Base-by-base conservation (phyloP, 192 early-diverging fungal species). In the Coemansia furcata region DNA sequence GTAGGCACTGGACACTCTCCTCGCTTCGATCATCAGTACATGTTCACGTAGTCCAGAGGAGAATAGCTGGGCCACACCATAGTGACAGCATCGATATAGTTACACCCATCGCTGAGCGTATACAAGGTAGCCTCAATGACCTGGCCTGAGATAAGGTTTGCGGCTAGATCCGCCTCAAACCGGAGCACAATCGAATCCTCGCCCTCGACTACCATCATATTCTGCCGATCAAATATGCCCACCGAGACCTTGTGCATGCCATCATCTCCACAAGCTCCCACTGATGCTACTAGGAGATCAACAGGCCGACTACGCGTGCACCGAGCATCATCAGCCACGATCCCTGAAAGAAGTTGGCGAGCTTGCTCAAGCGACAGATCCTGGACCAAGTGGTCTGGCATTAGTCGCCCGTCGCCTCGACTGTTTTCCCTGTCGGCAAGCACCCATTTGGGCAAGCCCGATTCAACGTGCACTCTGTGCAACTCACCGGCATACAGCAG, bases 11-110 rank as follows among this genome's bases (percentile, higher is more conserved):
- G 60, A 40, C 37, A 60, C n/a, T 4, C 36, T 26, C 23, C 32
- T 3, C 14, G n/a, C 26, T 33, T 35, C 12, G 33, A 12, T 33
- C 21, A 19, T 57, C 33, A 72, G 46, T 44, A 66, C 38, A 32
- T 1, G 23, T 62, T 55, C 10, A 74, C 62, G 57, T 77, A 73
- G 43, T 82, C 80, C 39, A 82, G 58, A 14, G 76, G 76, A 36
- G 75, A 59, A 37, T 78, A 82, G 71, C 74, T 77, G 11, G 80
- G 80, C 80, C 80, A 82, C 29, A 82, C 69, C 76, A 77, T 74
- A 12, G 80, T 77, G 14, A 82, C 69, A 3, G 67, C 59, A 32
- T 82, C 80, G 15, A 82, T 77, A 39, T 77, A 82, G 57, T 64
- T 54, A 21, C 57, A 42, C 0, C 72, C 76, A 36, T 77, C 70